Evolutionary conservation across 192 early-diverging fungal genomes (phyloP).

Genomic region (Gonapodya sp.): DNA sequence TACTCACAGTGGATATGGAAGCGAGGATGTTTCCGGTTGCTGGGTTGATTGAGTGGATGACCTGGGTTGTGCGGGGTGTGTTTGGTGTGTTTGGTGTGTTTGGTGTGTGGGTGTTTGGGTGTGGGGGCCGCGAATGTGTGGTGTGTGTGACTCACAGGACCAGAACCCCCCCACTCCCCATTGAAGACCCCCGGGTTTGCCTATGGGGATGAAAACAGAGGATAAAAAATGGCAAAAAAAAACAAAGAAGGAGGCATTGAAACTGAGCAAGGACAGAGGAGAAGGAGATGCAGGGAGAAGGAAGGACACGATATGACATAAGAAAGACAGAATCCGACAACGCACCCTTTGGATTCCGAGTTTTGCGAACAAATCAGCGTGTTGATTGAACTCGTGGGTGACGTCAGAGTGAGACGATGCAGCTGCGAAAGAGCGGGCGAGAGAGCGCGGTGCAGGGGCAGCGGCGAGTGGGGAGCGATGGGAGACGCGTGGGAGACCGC

Average conservation of each 20-base stretch:
- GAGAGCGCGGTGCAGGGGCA: background rate
- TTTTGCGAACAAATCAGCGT: background rate
- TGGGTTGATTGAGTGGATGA: slow-evolving; percentile 33
- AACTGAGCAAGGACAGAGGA: too few relatives aligned
- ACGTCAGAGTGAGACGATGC: background rate
- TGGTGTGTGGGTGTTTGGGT: too few relatives aligned
- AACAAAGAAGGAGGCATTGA: too few relatives aligned
- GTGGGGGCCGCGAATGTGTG: too few relatives aligned
- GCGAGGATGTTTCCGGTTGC: slow-evolving; percentile 81
- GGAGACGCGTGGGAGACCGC: background rate
- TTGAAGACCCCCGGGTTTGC: slow-evolving; percentile 33
- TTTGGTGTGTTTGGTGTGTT: too few relatives aligned
- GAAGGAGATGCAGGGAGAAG: too few relatives aligned
- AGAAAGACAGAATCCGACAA: too few relatives aligned
- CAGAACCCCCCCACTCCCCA: slow-evolving; percentile 34
- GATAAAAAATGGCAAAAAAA: too few relatives aligned
- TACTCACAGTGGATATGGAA: slow-evolving; percentile 55
- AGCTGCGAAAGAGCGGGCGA: too few relatives aligned
- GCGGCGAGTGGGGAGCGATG: background rate
- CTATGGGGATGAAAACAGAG: too few relatives aligned
- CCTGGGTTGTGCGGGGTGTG: too few relatives aligned
- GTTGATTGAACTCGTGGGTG: background rate
- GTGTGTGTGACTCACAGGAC: slow-evolving; percentile 14
- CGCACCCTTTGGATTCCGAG: background rate
- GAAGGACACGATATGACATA: too few relatives aligned